Base-by-base conservation (phyloP, 768 basidiomycete genomes). In the Calocera cornea region DNA sequence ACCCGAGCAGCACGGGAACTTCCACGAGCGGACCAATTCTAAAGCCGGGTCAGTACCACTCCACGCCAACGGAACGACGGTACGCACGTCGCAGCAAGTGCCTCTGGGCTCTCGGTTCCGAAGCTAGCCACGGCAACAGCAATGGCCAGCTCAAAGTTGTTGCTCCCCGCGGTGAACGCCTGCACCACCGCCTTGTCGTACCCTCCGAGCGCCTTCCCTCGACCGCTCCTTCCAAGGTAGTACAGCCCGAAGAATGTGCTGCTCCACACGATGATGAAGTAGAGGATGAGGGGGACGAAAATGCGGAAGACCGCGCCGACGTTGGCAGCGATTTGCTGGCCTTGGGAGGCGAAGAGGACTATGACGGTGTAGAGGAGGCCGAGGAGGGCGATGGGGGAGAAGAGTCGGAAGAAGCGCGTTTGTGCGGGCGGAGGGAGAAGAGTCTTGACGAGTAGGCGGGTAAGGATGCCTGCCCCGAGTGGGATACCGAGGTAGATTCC, bases 401-500 rank as follows among this genome's bases (percentile, higher is more conserved):
- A 89, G 41, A 77, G 69, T 0, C 85, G 87, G n/a, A 90, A 76
- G 78, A 92, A 92, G 16, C 76, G 78, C 1, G 72, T 68, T 34
- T 80, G 82, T 29, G 74, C 75, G 11, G 54, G n/a, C 41, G 40
- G 12, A 44, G 81, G 78, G 1, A 80, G 76, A 1, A 83, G 34
- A 17, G 71, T 72, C 72, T 85, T 82, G 22, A 87, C 77, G 29
- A 75, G 63, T 70, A 82, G 83, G 2, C 91, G 83, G 0, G 90
- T 93, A n/a, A 85, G 40, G 16, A 90, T 71, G 1, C 90, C 92
- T 0, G 86, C 86, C 0, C 76, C 80, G 1, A 93, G 80, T 0
- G 90, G 92, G 36, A 93, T 92, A 2, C 90, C 92, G 60, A 92
- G 83, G 75, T 90, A 92, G 49, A 92, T 88, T 36, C 87, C 78